Conservation (phyloP, 805 yeast species). For the Ogataea glucozyma region DNA sequence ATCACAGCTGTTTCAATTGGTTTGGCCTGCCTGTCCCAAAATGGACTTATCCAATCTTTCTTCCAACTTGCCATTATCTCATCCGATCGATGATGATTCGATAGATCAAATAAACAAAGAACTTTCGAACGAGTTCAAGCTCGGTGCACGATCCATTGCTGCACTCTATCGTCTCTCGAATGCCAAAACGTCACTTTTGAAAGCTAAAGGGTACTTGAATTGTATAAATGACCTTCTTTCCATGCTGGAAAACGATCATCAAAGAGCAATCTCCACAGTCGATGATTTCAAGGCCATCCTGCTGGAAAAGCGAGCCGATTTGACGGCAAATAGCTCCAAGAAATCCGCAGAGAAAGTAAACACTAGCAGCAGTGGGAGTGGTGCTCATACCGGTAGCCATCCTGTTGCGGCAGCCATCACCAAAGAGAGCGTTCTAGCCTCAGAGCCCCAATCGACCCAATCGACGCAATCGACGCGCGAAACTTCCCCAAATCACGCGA, state of each 20-base stretch:
- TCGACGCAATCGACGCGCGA: slow-evolving; percentile 5
- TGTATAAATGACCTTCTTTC: slow-evolving; percentile 55
- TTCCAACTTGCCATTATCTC: slow-evolving; percentile 52
- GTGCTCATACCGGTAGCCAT: neutral
- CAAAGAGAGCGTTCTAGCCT: neutral
- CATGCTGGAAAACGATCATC: slow-evolving; percentile 22
- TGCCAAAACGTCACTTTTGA: slow-evolving; percentile 47
- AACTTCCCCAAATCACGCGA: neutral
- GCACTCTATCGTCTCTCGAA: slow-evolving; percentile 63
- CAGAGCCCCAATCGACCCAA: slow-evolving; percentile 1
- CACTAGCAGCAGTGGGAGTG: too few species aligned
- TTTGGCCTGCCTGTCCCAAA: too few species aligned
- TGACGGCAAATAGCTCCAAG: slow-evolving; percentile 16
- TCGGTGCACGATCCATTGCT: slow-evolving; percentile 72
- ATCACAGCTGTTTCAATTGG: too few species aligned
- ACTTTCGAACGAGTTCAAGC: slow-evolving; percentile 61
- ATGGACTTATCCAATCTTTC: slow-evolving; percentile 70
- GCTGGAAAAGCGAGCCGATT: slow-evolving; percentile 32
- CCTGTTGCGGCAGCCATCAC: neutral
- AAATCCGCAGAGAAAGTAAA: neutral
- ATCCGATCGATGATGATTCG: slow-evolving; percentile 48
- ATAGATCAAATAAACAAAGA: slow-evolving; percentile 51
- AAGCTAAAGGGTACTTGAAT: slow-evolving; percentile 59
- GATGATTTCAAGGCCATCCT: slow-evolving; percentile 41
- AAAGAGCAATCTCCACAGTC: slow-evolving; percentile 29